phyloP scores from a whole-genome alignment of 2,329 filamentous ascomycete species.

The Phyllosticta citribraziliensis region DNA sequence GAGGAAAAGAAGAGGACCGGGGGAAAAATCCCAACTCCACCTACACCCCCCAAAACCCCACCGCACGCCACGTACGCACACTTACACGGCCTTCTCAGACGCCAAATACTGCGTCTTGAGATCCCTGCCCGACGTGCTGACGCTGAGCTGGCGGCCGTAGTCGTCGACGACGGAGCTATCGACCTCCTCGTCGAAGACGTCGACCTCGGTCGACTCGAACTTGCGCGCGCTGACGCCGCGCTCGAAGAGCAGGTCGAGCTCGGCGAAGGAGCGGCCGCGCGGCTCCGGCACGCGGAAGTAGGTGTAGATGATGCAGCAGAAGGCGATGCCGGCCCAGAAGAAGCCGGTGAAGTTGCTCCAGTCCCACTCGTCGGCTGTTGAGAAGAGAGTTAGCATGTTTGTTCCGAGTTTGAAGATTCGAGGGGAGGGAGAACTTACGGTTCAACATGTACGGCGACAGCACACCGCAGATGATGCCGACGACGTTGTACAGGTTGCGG shows the following conservation, averaged over 20 bases:
- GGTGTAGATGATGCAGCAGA: conserved; percentile 70
- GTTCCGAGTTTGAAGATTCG: too few relatives aligned
- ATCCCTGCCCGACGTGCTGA: background rate
- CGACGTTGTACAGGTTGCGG: conserved; percentile 66
- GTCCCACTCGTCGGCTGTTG: conserved; percentile 58
- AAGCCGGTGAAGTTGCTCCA: conserved; percentile 84
- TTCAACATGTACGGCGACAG: conserved; percentile 92
- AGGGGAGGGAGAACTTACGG: conserved; percentile 23
- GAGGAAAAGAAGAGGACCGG: too few relatives aligned
- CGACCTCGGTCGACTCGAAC: conserved; percentile 50
- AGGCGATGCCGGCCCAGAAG: conserved; percentile 77
- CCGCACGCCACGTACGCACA: background rate
- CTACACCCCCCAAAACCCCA: background rate
- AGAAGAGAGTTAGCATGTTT: background rate
- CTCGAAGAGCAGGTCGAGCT: conserved; percentile 79
- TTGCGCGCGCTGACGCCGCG: conserved; percentile 59
- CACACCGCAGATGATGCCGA: conserved; percentile 71
- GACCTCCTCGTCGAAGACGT: conserved; percentile 39
- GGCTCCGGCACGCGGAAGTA: conserved; percentile 78
- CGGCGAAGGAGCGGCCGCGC: conserved; percentile 69
- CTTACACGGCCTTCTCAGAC: background rate
- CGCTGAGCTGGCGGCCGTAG: conserved; percentile 16
- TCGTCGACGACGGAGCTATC: conserved; percentile 20
- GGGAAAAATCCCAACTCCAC: background rate
- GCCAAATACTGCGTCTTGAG: background rate